phyloP scores from a whole-genome alignment of 345 rosid genomes.

The Dipteronia dyeriana region DNA sequence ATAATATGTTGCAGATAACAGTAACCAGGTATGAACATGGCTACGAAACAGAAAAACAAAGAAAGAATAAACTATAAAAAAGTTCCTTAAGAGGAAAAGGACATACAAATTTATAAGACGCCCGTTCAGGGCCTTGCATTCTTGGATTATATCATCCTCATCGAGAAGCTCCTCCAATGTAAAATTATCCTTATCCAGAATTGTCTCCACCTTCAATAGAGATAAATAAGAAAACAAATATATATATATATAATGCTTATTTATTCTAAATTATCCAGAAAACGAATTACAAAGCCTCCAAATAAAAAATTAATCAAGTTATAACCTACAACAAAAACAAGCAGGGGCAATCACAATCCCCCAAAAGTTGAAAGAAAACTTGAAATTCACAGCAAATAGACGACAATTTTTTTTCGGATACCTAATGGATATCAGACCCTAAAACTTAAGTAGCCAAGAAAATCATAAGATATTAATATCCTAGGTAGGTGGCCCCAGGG shows the following conservation, averaged over 20 bases:
- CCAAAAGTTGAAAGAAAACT: neutral
- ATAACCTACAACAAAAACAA: neutral
- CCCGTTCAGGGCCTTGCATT: slow-evolving; percentile 88
- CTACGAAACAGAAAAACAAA: neutral
- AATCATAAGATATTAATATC: neutral
- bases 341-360: neutral
- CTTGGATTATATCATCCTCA: slow-evolving; percentile 97
- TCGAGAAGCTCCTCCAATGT: slow-evolving; percentile 93
- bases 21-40: neutral
- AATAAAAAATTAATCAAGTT: slow-evolving; percentile 1
- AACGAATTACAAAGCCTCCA: slow-evolving; percentile 3
- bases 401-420: neutral
- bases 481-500: neutral
- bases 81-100: neutral
- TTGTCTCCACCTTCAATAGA: slow-evolving; percentile 74
- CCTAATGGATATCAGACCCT: neutral
- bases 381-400: neutral
- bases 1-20: neutral
- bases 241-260: neutral
- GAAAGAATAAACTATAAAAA: neutral
- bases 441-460: neutral
- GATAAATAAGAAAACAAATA: slow-evolving; percentile 9
- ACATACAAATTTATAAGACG: slow-evolving; percentile 87
- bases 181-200: slow-evolving; percentile 83
- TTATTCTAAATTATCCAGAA: neutral